Conservation (phyloP, 1,284 basidiomycete species). For the Ustilago shanxiensis region DNA sequence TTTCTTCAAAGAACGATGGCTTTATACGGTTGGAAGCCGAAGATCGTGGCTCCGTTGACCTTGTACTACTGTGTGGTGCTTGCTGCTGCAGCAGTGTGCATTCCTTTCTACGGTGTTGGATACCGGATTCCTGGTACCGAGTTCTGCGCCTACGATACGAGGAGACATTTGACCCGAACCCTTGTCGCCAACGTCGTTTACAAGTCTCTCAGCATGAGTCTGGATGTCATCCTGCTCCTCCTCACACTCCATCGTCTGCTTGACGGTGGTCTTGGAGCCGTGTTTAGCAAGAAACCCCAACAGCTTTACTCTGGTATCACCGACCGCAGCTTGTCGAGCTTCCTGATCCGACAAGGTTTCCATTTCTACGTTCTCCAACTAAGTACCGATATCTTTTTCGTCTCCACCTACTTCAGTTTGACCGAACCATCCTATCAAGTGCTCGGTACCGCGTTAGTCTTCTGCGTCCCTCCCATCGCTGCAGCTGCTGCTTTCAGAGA, state of each 20-base stretch:
- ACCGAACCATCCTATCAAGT: slow-evolving; percentile 30
- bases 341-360: slow-evolving; percentile 46
- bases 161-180: slow-evolving; percentile 16
- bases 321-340: slow-evolving; percentile 27
- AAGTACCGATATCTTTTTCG: slow-evolving; percentile 38
- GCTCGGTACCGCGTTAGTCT: slow-evolving; percentile 28
- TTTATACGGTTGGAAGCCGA: slow-evolving; percentile 36
- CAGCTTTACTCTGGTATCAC: slow-evolving; percentile 18
- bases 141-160: slow-evolving; percentile 44
- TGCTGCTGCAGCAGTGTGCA: slow-evolving; percentile 14
- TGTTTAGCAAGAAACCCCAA: slow-evolving; percentile 22
- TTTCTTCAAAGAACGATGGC: slow-evolving; percentile 50
- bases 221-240: slow-evolving; percentile 38
- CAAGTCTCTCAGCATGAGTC: slow-evolving; percentile 31
- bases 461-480: slow-evolving; percentile 40
- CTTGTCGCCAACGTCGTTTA: slow-evolving; percentile 26
- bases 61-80: slow-evolving; percentile 25
- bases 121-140: slow-evolving; percentile 27
- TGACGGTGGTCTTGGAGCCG: slow-evolving; percentile 36
- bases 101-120: slow-evolving; percentile 41
- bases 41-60: slow-evolving; percentile 29
- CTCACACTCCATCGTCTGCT: slow-evolving; percentile 48
- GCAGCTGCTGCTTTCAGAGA: slow-evolving; percentile 45
- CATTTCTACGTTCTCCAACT: slow-evolving; percentile 41
- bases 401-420: slow-evolving; percentile 36